These are phyloP conservation scores for Inosperma sp. DNA, from an alignment of 768 basidiomycete species.

Conservation along the genomic window DNA sequence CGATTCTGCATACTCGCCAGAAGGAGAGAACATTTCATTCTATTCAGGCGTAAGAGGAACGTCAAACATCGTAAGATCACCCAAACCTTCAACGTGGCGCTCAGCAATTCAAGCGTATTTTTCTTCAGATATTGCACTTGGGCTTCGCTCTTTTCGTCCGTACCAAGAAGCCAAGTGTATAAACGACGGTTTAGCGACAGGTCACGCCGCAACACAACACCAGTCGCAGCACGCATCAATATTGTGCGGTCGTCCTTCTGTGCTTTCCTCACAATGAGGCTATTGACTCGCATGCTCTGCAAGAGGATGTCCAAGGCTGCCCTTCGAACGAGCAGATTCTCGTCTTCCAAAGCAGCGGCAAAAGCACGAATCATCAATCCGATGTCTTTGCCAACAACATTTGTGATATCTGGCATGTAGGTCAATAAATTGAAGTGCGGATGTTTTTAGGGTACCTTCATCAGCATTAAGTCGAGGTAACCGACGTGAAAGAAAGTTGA, in stretches of 20 bases:
- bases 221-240: slow-evolving; percentile 79
- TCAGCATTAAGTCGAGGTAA: slow-evolving; percentile 65
- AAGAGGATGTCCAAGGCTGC: slow-evolving; percentile 80
- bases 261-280: slow-evolving; percentile 62
- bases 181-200: slow-evolving; percentile 88
- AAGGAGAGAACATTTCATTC: slow-evolving; percentile 74
- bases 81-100: slow-evolving; percentile 61
- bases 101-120: slow-evolving; percentile 69
- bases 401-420: slow-evolving; percentile 50
- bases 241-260: slow-evolving; percentile 71
- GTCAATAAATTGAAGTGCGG: no score
- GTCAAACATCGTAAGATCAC: neutral
- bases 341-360: slow-evolving; percentile 86
- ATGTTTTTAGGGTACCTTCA: no score
- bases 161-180: slow-evolving; percentile 89
- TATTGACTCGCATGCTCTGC: slow-evolving; percentile 71
- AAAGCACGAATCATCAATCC: slow-evolving; percentile 95
- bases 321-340: slow-evolving; percentile 85
- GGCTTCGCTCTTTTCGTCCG: slow-evolving; percentile 69
- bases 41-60: slow-evolving; percentile 24
- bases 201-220: slow-evolving; percentile 89
- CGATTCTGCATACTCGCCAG: slow-evolving; percentile 69
- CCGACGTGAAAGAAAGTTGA: slow-evolving; percentile 82
- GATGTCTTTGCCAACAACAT: slow-evolving; percentile 77
- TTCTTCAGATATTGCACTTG: slow-evolving; percentile 68